Percentiles rank a stretch among this genome's conserved stretches.
Evolutionary conservation across 176 grass and related monocot species (phyloP).

Genomic region (Neostapfia colusana): DNA sequence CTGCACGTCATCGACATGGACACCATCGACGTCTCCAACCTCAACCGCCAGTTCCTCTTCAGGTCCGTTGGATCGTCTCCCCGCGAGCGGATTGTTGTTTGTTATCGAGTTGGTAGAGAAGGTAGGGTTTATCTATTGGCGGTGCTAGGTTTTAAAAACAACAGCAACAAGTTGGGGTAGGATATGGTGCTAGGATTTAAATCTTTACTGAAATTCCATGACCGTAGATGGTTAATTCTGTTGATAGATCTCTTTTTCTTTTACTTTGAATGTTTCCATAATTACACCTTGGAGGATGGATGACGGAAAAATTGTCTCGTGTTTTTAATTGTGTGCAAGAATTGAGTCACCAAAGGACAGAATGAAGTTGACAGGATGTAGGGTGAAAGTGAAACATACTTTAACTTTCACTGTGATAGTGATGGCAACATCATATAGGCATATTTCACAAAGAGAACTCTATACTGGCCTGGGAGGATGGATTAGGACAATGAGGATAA

Average conservation of each 20-base stretch:
- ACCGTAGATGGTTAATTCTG: neutral
- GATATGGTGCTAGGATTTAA: neutral
- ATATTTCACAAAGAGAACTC: conserved; percentile 5
- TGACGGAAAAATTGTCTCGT: neutral
- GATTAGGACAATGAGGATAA: neutral
- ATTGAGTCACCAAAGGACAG: neutral
- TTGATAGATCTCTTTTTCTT: neutral
- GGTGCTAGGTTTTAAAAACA: neutral
- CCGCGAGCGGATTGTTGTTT: neutral
- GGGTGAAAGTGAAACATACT: neutral
- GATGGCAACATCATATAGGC: neutral
- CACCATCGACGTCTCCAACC: conserved; percentile 97
- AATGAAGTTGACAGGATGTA: neutral
- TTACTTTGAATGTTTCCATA: neutral
- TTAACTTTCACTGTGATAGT: neutral
- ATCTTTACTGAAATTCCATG: conserved; percentile 12
- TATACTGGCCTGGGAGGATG: neutral
- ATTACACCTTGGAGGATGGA: neutral
- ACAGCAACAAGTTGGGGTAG: no score
- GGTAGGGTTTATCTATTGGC: conserved; percentile 6
- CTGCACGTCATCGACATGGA: conserved; percentile 99
- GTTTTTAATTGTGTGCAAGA: neutral
- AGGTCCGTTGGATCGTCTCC: conserved; percentile 40
- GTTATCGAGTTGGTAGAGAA: neutral
- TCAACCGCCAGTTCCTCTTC: conserved; percentile 99